A percentile compares a stretch with the other conserved stretches of the same genome.
Evolutionary conservation across 495 filamentous ascomycete species (phyloP).

Genomic region (Cenococcum geophilum): DNA sequence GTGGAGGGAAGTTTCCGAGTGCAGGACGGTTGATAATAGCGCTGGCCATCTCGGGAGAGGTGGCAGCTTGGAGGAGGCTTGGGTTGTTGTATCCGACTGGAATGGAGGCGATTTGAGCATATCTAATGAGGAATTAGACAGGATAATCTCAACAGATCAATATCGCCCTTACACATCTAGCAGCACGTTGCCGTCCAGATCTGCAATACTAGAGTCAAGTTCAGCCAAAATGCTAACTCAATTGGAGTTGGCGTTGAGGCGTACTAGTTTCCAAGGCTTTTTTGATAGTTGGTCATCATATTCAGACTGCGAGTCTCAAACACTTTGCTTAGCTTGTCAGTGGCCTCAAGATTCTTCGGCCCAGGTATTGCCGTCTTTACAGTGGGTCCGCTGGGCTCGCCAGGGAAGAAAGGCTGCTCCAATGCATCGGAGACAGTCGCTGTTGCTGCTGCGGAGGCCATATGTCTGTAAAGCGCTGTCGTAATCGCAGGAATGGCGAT

Average conservation of each 20-base stretch:
- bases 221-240: not conserved
- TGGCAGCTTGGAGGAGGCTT: conserved; percentile 61
- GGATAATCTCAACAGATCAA: not conserved
- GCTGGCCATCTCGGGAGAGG: conserved; percentile 70
- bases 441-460: conserved; percentile 21
- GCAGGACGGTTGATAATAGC: conserved; percentile 91
- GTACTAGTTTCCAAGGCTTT: conserved; percentile 59
- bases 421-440: conserved; percentile 6
- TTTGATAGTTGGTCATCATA: conserved; percentile 79
- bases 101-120: conserved; percentile 95
- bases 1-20: conserved; percentile 90
- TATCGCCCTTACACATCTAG: conserved; percentile 41
- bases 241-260: conserved; percentile 11
- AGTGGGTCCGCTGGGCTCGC: conserved; percentile 70
- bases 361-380: conserved; percentile 80
- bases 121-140: conserved; percentile 32
- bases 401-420: conserved; percentile 38
- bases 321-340: conserved; percentile 70
- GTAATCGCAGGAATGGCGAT: conserved; percentile 2
- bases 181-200: conserved; percentile 75
- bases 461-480: conserved; percentile 13
- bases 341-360: conserved; percentile 64
- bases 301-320: conserved; percentile 93
- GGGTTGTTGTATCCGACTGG: conserved; percentile 97
- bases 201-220: conserved; percentile 58